Evolutionary conservation across 192 early-diverging fungal genomes (phyloP), one percentile per base, ranked within the genome.

Genomic region (Powellomyces hirtus): DNA sequence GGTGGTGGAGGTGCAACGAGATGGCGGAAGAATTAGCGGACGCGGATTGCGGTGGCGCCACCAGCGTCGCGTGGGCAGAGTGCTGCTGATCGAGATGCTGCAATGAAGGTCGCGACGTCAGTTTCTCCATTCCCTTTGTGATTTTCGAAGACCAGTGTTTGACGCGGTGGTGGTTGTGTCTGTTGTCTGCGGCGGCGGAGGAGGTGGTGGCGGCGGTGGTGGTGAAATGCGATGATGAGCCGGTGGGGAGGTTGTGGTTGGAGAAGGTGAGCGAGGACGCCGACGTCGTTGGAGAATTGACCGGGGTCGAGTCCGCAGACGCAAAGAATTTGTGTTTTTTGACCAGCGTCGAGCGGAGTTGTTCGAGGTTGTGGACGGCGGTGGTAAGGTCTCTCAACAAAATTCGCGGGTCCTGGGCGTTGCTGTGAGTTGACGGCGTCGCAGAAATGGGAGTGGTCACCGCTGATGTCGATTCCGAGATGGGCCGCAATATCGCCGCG

Each of bases 81-180:
- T 56, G 53, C 27, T 29, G 29, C 16, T 34, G 53, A 30, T 56
- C 53, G 27, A 56, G 29, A 29, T 56, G 53, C 16, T 56, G 53
- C 29, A 56, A 16, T 16, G 53, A 56, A 5, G 24, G 53, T 31
- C 53, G 24, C 6, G 53, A 56, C 2, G 53, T 56, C 7, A 56
- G 29, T 31, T 56, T 56, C 53, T 56, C 53, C 53, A 56, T 56
- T 2, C 53, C 31, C 33, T 56, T 56, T 16, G 27, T 56, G 5
- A 56, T 22, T 31, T 56, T 56, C 33, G 53, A 56, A 14, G 27
- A 22, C 53, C 53, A 56, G 18, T 56, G 53, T 31, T 56, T 56
- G 26, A 56, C 53, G 53, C 53, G 53, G 20, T 56, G 31, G 5
- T 29, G 20, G 53, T 16, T 56, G 29, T 56, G 53, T 52, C 26